These are phyloP conservation scores for Globisporangium alternatum DNA, from an alignment of 352 stramenopile genomes.

Conservation along the genomic window DNA sequence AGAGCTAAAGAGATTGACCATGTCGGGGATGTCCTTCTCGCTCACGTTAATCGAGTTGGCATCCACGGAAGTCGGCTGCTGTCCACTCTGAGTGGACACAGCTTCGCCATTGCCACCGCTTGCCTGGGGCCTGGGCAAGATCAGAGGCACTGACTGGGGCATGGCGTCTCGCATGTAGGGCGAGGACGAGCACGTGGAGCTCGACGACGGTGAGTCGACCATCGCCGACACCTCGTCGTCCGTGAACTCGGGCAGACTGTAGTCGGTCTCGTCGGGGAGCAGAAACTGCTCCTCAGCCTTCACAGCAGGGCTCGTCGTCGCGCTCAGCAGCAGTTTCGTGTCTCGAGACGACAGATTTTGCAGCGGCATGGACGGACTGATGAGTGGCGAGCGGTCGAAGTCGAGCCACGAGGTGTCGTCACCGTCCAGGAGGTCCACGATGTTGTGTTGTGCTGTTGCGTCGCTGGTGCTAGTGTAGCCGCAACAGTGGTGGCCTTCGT, in stretches of 20 bases:
- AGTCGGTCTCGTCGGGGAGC: constrained; percentile 29
- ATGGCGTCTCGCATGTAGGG: constrained; percentile 17
- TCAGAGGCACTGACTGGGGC: neutral
- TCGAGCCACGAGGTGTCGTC: constrained; percentile 33
- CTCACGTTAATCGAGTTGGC: constrained; percentile 19
- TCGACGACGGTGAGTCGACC: constrained; percentile 30
- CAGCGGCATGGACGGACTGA: constrained; percentile 21
- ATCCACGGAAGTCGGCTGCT: constrained; percentile 1
- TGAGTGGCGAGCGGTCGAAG: constrained; percentile 22
- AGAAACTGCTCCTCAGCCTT: constrained; percentile 26
- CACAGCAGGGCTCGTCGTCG: neutral
- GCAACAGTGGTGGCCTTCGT: constrained; percentile 15
- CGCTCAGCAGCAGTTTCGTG: neutral
- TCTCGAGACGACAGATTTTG: constrained; percentile 5
- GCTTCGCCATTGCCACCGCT: neutral
- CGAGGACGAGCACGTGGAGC: constrained; percentile 26
- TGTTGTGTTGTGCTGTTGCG: neutral
- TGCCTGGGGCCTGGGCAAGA: neutral
- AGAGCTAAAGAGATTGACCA: constrained; percentile 66
- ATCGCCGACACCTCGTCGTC: constrained; percentile 38
- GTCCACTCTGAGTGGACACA: neutral
- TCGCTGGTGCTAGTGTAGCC: neutral
- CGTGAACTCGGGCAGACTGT: constrained; percentile 36
- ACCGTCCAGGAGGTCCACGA: constrained; percentile 12
- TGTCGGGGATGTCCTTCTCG: constrained; percentile 53